Percentiles rank a stretch among this genome's conserved stretches.
Evolutionary conservation across 352 stramenopile species (phyloP).

Genomic region (Paralagenidium karlingii): DNA sequence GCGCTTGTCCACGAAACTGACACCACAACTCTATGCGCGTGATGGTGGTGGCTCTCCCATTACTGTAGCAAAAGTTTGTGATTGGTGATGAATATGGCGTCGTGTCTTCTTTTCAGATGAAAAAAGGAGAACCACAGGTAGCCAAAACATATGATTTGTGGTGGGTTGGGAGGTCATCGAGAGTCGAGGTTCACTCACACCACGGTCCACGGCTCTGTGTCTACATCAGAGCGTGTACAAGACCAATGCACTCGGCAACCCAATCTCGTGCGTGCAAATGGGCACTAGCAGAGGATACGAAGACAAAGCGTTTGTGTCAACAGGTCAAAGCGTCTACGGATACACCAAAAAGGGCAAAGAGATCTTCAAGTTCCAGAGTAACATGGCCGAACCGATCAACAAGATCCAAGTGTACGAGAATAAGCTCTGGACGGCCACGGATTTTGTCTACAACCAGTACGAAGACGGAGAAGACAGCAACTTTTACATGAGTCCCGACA

Average conservation of each 20-base stretch:
- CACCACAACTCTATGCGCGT: too few species aligned
- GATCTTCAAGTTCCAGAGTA: conserved; percentile 82
- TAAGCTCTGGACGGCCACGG: conserved; percentile 62
- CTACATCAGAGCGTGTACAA: conserved; percentile 44
- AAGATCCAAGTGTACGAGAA: conserved; percentile 51
- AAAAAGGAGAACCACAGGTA: conserved; percentile 65
- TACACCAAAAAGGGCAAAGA: conserved; percentile 81
- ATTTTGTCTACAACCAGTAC: conserved; percentile 78
- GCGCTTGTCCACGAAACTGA: too few species aligned
- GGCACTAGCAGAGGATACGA: conserved; percentile 55
- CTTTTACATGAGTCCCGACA: conserved; percentile 63
- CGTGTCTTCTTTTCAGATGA: conserved; percentile 76
- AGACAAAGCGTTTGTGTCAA: conserved; percentile 63
- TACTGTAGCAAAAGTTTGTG: conserved; percentile 71
- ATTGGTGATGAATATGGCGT: conserved; percentile 73
- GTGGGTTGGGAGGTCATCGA: too few species aligned
- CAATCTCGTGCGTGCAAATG: conserved; percentile 58
- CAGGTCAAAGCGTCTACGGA: conserved; percentile 48
- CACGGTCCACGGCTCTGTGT: neutral
- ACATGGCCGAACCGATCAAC: conserved; percentile 64
- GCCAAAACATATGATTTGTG: too few species aligned
- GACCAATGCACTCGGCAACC: conserved; percentile 28
- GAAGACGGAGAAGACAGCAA: conserved; percentile 66
- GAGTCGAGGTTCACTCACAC: neutral
- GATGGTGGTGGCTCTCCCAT: too few species aligned